Conservation (phyloP, 495 filamentous ascomycete genomes). For the Penicillium pancosmium region DNA sequence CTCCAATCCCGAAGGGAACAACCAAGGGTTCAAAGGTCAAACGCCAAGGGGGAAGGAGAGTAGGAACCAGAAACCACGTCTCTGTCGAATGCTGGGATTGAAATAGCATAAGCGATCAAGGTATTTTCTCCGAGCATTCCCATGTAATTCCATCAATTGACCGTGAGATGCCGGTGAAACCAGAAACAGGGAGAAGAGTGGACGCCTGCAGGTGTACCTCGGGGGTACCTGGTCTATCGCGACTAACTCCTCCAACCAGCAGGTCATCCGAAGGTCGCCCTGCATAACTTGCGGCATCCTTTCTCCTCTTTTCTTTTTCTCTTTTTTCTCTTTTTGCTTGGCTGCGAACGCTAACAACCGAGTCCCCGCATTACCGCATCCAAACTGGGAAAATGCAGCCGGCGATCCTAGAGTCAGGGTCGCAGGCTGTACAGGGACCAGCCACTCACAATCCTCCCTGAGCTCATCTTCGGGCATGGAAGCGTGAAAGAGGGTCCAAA, state of each 20-base stretch:
- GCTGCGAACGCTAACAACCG: constrained; percentile 12
- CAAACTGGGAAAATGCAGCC: constrained; percentile 16
- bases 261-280: constrained; percentile 13
- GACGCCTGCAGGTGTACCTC: constrained; percentile 1
- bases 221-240: constrained; percentile 13
- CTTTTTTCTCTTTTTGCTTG: constrained; percentile 3
- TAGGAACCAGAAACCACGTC: background rate
- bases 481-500: background rate
- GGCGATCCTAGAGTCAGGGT: constrained; percentile 25
- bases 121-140: constrained; percentile 13
- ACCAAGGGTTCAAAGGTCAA: constrained; percentile 2
- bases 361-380: constrained; percentile 23
- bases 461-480: background rate
- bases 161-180: constrained; percentile 21
- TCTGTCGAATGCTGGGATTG: background rate
- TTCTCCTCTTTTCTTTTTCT: constrained; percentile 14
- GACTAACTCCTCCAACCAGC: background rate
- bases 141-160: constrained; percentile 2
- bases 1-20: background rate
- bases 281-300: constrained; percentile 18
- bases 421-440: constrained; percentile 22
- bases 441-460: constrained; percentile 11
- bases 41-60: background rate
- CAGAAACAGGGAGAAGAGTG: constrained; percentile 3
- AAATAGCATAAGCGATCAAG: background rate